phyloP scores from a whole-genome alignment of 352 stramenopile species.

The Saprolegnia diclina region DNA sequence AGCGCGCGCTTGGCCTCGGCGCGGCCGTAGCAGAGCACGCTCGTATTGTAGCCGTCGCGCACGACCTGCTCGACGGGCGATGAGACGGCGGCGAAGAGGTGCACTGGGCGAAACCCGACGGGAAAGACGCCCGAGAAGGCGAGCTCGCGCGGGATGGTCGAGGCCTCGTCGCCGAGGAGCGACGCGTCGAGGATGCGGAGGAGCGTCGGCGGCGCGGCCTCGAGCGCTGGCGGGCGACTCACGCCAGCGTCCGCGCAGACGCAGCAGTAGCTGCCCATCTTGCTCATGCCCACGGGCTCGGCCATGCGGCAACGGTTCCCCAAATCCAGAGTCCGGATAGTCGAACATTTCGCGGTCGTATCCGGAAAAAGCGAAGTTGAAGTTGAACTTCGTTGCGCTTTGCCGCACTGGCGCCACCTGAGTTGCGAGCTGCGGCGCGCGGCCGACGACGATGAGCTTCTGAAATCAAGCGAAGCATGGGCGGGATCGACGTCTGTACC shows the following conservation, averaged over 20 bases:
- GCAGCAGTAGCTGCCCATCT: conserved; percentile 26
- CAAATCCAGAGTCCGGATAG: background rate
- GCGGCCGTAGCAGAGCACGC: conserved; percentile 19
- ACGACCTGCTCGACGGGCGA: conserved; percentile 18
- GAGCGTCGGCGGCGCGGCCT: background rate
- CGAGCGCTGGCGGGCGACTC: background rate
- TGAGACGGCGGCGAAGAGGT: conserved; percentile 10
- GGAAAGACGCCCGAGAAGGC: conserved; percentile 17
- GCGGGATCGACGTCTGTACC: no score
- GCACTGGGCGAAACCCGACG: conserved; percentile 1
- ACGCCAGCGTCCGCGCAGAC: conserved; percentile 7
- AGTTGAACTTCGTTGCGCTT: no score
- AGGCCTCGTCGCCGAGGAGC: background rate
- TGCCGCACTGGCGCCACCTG: no score
- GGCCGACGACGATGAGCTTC: no score
- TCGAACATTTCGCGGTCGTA: background rate
- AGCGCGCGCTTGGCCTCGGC: conserved; percentile 7
- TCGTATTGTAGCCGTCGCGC: conserved; percentile 18
- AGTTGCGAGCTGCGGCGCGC: no score
- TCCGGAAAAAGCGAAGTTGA: background rate
- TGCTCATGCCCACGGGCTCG: background rate
- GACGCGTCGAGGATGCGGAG: background rate
- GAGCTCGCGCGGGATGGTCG: conserved; percentile 7
- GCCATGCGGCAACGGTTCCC: background rate
- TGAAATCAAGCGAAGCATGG: no score